phyloP scores from a whole-genome alignment of 176 grass and related monocot species.

The Alopecurus myosuroides region DNA sequence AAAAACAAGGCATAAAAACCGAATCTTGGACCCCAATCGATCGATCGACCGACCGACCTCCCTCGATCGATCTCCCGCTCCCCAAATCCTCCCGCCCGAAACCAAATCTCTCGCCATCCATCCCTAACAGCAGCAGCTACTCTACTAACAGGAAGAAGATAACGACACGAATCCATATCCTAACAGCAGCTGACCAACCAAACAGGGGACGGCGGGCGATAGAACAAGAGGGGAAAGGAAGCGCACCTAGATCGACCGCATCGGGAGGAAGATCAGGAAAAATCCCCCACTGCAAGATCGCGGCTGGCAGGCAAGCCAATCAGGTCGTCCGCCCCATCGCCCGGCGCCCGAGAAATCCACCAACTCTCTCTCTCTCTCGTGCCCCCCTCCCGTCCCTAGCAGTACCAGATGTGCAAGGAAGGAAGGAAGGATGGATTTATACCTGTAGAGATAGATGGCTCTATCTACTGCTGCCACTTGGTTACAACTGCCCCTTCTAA shows the following conservation, averaged over 20 bases:
- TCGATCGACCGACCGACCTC: neutral
- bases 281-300: slow-evolving; percentile 16
- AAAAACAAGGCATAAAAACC: slow-evolving; percentile 20
- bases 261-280: neutral
- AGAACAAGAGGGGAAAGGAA: neutral
- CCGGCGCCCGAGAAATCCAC: slow-evolving; percentile 20
- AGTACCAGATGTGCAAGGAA: neutral
- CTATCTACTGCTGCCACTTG: slow-evolving; percentile 55
- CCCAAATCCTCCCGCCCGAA: slow-evolving; percentile 20
- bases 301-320: too few relatives aligned
- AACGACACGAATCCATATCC: neutral
- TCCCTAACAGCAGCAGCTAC: neutral
- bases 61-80: neutral
- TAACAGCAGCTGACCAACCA: neutral
- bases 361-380: neutral
- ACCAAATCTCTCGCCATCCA: slow-evolving; percentile 12
- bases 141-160: neutral
- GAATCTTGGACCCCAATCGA: slow-evolving; percentile 28
- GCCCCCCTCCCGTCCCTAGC: neutral
- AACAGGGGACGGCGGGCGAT: neutral
- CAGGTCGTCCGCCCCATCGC: slow-evolving; percentile 3
- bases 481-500: slow-evolving; percentile 50
- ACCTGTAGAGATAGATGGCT: slow-evolving; percentile 51
- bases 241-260: slow-evolving; percentile 29
- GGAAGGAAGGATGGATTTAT: slow-evolving; percentile 35